Base-by-base conservation (phyloP, 202 grass and related monocot genomes). In the Carex sylvatica region DNA sequence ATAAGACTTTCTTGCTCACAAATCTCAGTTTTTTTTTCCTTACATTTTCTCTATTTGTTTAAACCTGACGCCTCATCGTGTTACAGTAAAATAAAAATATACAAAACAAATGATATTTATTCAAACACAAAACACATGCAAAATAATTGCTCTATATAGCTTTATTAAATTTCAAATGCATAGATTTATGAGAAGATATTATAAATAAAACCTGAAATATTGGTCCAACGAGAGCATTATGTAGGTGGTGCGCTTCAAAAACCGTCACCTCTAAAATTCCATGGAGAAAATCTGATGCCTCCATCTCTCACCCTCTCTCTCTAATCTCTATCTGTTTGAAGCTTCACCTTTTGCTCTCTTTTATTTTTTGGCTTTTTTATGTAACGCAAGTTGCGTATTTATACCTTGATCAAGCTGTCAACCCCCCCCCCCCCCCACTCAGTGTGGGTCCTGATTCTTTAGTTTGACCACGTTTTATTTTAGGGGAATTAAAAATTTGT, bases 181-280 rank as follows among this genome's bases (percentile, higher is more conserved):
- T 42, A 1, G 13, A 3, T 49, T 12, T 12, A 59, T 31, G 38
- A 74, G 60, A 46, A 70, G 26, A 53, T 35, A 52, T 56, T 11
- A 83, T 3, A 49, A 13, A 33, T 12, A 11, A 61, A 85, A 93
- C 91, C 87, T 91, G 19, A 20, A 86, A 86, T 26, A 91, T 86
- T 11, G 83, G 56, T 66, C 77, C 87, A 80, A 62, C 65, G 73
- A 91, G 61, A 70, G 81, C 59, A 78, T 90, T 83, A 81, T 90
- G 89, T 65, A 97, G 87, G 56, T 93, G 82, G 69, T 88, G 67
- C 38, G 91, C 89, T 83, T 97, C 89, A 65, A 88, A 91, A 80
- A 97, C 87, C 2, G 91, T 91, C 18, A 60, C 73, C 60, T 93
- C 89, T n/a, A 97, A 86, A 30, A 91, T 65, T 74, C 91, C 93